phyloP scores from a whole-genome alignment of 2,329 filamentous ascomycete species.

The Fusarium sambucinum region DNA sequence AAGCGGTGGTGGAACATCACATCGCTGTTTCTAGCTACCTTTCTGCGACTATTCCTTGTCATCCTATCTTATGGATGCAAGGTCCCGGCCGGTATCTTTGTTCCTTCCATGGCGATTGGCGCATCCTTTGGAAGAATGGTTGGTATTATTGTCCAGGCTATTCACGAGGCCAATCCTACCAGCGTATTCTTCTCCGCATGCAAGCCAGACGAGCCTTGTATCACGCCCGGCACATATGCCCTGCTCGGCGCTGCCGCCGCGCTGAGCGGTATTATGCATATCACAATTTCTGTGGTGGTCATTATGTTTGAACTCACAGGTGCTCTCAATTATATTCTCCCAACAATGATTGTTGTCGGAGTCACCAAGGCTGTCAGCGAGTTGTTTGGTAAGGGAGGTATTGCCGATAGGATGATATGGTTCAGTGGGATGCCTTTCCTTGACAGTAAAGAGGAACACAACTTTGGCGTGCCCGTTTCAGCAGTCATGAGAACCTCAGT shows the following conservation, averaged over 20 bases:
- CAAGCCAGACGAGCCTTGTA: constrained; percentile 91
- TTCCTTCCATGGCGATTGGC: constrained; percentile 97
- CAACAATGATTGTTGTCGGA: constrained; percentile 98
- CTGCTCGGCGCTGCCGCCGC: constrained; percentile 93
- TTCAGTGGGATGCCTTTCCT: constrained; percentile 97
- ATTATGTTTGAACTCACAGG: constrained; percentile 99
- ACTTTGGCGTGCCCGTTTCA: constrained; percentile 93
- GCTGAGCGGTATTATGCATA: constrained; percentile 96
- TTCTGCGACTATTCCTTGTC: constrained; percentile 84
- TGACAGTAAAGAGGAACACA: constrained; percentile 97
- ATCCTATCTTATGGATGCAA: constrained; percentile 98
- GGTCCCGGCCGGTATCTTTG: constrained; percentile 96
- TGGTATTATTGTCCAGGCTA: constrained; percentile 91
- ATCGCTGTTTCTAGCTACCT: constrained; percentile 81
- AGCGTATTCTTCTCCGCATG: constrained; percentile 90
- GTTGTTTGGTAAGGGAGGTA: constrained; percentile 93
- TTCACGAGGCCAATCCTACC: constrained; percentile 85
- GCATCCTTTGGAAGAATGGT: constrained; percentile 93
- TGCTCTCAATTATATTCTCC: constrained; percentile 95
- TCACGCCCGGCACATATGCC: constrained; percentile 96
- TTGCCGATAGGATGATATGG: constrained; percentile 98
- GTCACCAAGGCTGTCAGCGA: constrained; percentile 95
- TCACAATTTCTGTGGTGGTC: constrained; percentile 95
- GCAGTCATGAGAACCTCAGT: constrained; percentile 86
- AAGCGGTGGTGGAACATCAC: constrained; percentile 83